Evolutionary conservation across 352 stramenopile species (phyloP).

Genomic region (Peronosclerospora sorghi): DNA sequence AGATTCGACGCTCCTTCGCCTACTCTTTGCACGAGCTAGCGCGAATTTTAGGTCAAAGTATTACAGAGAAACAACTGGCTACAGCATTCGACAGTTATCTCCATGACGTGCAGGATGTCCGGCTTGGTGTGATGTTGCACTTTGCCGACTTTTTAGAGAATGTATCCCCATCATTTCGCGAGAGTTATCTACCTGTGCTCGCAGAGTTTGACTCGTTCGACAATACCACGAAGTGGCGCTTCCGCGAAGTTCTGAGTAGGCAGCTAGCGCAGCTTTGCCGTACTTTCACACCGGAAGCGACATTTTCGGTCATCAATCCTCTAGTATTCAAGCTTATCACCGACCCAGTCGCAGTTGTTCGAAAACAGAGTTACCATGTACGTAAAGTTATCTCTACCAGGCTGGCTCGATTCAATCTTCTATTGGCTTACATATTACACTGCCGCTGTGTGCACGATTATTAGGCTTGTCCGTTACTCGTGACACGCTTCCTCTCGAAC

Average conservation of each 20-base stretch:
- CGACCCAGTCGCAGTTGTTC: constrained; percentile 60
- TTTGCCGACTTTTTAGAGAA: constrained; percentile 79
- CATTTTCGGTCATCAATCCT: constrained; percentile 68
- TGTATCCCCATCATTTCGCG: constrained; percentile 55
- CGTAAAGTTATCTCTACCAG: constrained; percentile 5
- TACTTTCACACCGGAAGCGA: constrained; percentile 56
- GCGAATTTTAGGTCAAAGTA: constrained; percentile 64
- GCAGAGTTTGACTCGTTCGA: constrained; percentile 51
- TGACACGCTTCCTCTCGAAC: constrained; percentile 34
- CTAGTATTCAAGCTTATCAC: constrained; percentile 68
- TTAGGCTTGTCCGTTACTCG: constrained; percentile 53
- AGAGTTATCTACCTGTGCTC: constrained; percentile 74
- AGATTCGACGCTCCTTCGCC: constrained; percentile 86
- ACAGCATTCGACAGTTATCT: constrained; percentile 80
- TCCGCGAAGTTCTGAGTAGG: constrained; percentile 59
- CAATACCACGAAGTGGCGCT: constrained; percentile 77
- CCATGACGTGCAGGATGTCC: constrained; percentile 72
- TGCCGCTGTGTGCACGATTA: constrained; percentile 6
- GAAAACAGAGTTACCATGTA: constrained; percentile 58
- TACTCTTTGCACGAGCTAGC: constrained; percentile 87
- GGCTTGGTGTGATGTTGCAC: constrained; percentile 72
- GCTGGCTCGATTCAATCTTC: not conserved
- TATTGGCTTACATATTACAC: not conserved
- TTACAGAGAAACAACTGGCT: constrained; percentile 67
- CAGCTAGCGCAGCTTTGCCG: constrained; percentile 65